These are phyloP conservation scores for Tetrahymena thermophila DNA, from an alignment of 73 alveolate genomes.

Conservation along the genomic window DNA sequence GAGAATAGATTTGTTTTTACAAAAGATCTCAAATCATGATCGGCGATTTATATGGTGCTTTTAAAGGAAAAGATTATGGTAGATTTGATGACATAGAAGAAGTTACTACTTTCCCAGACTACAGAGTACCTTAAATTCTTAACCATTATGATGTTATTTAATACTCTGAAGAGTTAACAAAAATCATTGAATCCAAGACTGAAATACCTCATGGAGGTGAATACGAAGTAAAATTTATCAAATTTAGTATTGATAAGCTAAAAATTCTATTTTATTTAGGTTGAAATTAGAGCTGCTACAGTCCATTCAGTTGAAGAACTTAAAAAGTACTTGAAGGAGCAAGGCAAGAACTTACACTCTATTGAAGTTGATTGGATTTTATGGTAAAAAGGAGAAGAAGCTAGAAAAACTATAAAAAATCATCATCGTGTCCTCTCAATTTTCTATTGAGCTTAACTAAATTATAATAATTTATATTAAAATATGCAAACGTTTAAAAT, in stretches of 20 bases:
- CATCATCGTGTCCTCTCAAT: conserved; percentile 76
- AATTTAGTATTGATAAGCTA: not conserved
- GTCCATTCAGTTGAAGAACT: conserved; percentile 61
- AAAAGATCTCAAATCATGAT: conserved; percentile 93
- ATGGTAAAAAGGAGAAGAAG: conserved; percentile 80
- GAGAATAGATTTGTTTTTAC: conserved; percentile 82
- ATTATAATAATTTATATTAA: not conserved
- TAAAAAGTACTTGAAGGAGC: conserved; percentile 38
- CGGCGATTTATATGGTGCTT: conserved; percentile 84
- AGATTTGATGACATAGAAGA: conserved; percentile 62
- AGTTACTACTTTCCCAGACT: conserved; percentile 96
- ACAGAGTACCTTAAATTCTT: conserved; percentile 80
- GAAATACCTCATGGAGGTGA: conserved; percentile 57
- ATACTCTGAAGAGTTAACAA: conserved; percentile 52
- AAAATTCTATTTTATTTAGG: not conserved
- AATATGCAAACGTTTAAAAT: no score
- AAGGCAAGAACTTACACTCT: conserved; percentile 36
- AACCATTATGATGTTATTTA: conserved; percentile 57
- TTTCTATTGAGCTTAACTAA: conserved; percentile 36
- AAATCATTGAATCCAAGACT: conserved; percentile 46
- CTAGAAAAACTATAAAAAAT: conserved; percentile 39
- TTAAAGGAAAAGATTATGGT: conserved; percentile 45
- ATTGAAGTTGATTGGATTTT: conserved; percentile 69
- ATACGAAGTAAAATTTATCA: conserved; percentile 36
- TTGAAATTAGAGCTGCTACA: conserved; percentile 77